Base-by-base conservation (phyloP, 2,329 filamentous ascomycete species). In the Colletotrichum simmondsii region DNA sequence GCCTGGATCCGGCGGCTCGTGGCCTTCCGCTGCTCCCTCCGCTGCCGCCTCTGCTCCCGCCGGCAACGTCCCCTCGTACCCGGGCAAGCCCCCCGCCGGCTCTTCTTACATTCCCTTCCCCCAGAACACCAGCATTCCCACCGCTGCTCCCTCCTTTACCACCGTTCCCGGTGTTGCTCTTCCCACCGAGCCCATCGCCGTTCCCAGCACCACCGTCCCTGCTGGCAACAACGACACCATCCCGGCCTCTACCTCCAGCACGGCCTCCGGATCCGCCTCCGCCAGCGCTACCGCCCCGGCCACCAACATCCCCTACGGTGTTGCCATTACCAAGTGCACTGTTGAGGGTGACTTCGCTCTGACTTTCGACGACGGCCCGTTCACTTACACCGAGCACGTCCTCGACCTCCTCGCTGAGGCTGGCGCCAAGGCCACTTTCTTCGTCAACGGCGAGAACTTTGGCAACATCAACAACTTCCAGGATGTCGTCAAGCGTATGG, bases 291-390 rank as follows among this genome's bases (percentile, higher is more conserved):
- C 76, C 1, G 72, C 72, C 14, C 80, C 81, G 1, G 83, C 81
- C 26, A 78, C 79, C 67, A 74, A 53, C 28, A 75, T 81, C 10
- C 78, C 79, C 1, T 81, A 80, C 62, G 72, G 72, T 8, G 71
- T 77, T n/a, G 84, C 84, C 59, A 79, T 82, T 65, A 75, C 65
- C 65, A 75, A 77, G 60, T 85, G 83, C 75, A 80, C 76, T 2
- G 72, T 72, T 11, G 78, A 81, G 1, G 83, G 81, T 30, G 78
- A 80, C 68, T 78, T 86, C 28, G 85, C 86, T 2, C 78, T 88
- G 22, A 87, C 85, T 1, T 87, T 85, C 74, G 86, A 87, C 73
- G 86, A 88, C 65, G 85, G 85, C 0, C 86, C 86, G 0, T 84
- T 80, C 70, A 68, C 75, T 10, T 87, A 83, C 75, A 88, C 86